Percentiles rank a stretch among this genome's conserved stretches.
Evolutionary conservation across 2,329 filamentous ascomycete species (phyloP).

Genomic region (Monosporascus sp.): DNA sequence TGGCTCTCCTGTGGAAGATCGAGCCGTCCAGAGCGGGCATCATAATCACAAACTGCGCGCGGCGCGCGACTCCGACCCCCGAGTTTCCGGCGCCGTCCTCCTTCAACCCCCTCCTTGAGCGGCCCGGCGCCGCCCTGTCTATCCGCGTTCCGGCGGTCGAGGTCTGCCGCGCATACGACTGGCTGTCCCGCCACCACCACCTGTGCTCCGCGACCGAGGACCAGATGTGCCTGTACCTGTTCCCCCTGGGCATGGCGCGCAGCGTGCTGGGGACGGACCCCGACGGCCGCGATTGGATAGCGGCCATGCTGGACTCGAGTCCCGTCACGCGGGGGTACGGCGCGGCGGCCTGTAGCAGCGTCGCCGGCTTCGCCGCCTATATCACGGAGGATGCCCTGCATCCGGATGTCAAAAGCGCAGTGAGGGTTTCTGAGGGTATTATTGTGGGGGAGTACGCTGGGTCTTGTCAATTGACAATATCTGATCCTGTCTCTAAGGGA

Average conservation of each 20-base stretch:
- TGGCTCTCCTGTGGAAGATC: slow-evolving; percentile 14
- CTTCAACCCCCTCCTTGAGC: slow-evolving; percentile 10
- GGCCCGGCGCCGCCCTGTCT: slow-evolving; percentile 8
- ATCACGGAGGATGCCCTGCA: slow-evolving; percentile 8
- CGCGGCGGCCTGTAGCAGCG: slow-evolving; percentile 3
- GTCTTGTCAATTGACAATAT: too few relatives aligned
- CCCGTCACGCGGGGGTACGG: slow-evolving; percentile 12
- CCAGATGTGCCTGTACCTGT: slow-evolving; percentile 13
- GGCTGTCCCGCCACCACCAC: slow-evolving; percentile 11
- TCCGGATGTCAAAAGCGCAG: too few relatives aligned
- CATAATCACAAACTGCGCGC: slow-evolving; percentile 9
- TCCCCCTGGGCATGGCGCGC: slow-evolving; percentile 15
- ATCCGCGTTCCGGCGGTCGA: slow-evolving; percentile 13
- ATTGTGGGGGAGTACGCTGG: too few relatives aligned
- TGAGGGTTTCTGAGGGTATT: too few relatives aligned
- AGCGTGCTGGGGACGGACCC: neutral
- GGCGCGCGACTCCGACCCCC: slow-evolving; percentile 1
- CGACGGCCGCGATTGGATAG: neutral
- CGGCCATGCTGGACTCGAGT: slow-evolving; percentile 10
- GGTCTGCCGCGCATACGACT: slow-evolving; percentile 12
- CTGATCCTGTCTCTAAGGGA: too few relatives aligned
- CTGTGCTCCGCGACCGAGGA: slow-evolving; percentile 4
- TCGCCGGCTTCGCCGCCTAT: slow-evolving; percentile 11
- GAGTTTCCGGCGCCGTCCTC: neutral
- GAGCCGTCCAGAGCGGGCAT: slow-evolving; percentile 5